Base-by-base conservation (phyloP, 352 stramenopile species). In the Phytopythium chamaehyphon region DNA sequence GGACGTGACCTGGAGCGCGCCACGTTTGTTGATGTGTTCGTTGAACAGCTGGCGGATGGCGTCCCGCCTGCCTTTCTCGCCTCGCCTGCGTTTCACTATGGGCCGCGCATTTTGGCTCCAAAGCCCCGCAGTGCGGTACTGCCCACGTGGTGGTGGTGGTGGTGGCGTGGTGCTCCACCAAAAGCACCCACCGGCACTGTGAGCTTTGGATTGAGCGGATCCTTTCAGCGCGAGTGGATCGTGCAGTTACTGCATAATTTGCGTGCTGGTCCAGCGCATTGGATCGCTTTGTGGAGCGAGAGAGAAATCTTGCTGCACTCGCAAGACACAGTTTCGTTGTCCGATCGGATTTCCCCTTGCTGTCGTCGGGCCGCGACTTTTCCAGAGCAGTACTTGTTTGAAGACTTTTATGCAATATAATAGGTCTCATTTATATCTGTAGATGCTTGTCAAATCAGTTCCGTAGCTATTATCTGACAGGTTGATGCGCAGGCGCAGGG, bases 41-140 rank as follows among this genome's bases (percentile, higher is more conserved):
- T 52, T 52, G 31, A 52, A 52, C 46, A 52, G 46, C 33, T 52
- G 46, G 46, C 33, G 33, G 28, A 35, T 43, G 37, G 31, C 6
- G 44, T 50, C 26, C 9, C 19, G 43, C 1, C 43, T 9, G 15
- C 24, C 10, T n/a, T n/a, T 24, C 40, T 21, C 40, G 11, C 28
- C 28, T 46, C 18, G 18, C 40, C 19, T 33, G 28, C 5, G 28
- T 33, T 33, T 33, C 9, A 33, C 5, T 33, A 33, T 33, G 28
- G 28, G 28, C 28, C 5, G 28, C 28, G 28, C 28, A 5, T 33
- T n/a, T n/a, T n/a, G n/a, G n/a, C 28, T 33, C 28, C 28, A 33
- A 33, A 9, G 28, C 28, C 28, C 28, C 28, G 28, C 28, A n/a
- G 28, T 33, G 28, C 28, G 28, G 28, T 33, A 33, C 28, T 9